phyloP scores from a whole-genome alignment of 2,329 filamentous ascomycete species.

The Penicillium olsonii region DNA sequence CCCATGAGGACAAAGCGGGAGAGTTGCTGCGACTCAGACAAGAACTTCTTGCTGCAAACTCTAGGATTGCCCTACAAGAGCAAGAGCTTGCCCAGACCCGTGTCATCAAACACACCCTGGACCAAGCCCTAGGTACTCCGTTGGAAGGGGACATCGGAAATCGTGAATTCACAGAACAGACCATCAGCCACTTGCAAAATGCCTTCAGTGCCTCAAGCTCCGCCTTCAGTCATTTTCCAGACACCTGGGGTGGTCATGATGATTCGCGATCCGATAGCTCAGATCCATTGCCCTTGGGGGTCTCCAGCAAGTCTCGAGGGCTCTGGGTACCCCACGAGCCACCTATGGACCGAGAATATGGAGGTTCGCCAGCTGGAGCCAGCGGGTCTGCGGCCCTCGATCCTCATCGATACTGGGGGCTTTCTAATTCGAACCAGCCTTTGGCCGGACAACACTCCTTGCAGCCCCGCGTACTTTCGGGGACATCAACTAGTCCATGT shows the following conservation, averaged over 20 bases:
- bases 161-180: conserved; percentile 53
- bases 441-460: conserved; percentile 24
- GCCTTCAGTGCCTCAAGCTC: conserved; percentile 55
- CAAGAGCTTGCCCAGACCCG: conserved; percentile 62
- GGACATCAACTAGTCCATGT: conserved; percentile 29
- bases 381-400: conserved; percentile 28
- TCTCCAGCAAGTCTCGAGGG: conserved; percentile 43
- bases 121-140: conserved; percentile 57
- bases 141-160: conserved; percentile 54
- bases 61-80: conserved; percentile 61
- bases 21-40: conserved; percentile 59
- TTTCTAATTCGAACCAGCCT: conserved; percentile 21
- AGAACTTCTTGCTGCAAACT: conserved; percentile 59
- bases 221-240: conserved; percentile 42
- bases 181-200: conserved; percentile 52
- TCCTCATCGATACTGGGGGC: conserved; percentile 33
- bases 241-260: conserved; percentile 47
- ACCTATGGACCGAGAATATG: conserved; percentile 30
- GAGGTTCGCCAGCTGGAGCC: conserved; percentile 24
- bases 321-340: conserved; percentile 31
- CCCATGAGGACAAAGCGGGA: conserved; percentile 36
- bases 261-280: conserved; percentile 49
- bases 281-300: conserved; percentile 43
- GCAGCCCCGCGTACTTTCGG: conserved; percentile 37
- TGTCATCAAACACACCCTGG: conserved; percentile 62